These are phyloP conservation scores for Claviceps arundinis DNA, from an alignment of 2,329 filamentous ascomycete genomes.

Conservation along the genomic window DNA sequence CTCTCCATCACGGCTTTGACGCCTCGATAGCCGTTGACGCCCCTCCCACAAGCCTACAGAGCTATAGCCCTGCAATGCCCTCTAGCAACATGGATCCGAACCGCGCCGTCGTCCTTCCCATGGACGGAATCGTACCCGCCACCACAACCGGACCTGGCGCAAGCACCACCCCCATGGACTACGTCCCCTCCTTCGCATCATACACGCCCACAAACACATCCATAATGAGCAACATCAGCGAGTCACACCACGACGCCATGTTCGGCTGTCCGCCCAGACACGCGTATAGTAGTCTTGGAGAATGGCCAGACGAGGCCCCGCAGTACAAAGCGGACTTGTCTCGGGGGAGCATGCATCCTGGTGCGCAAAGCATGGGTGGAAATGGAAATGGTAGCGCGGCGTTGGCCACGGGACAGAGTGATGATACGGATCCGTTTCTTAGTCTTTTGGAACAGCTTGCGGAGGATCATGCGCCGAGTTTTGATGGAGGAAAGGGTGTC, in stretches of 20 bases:
- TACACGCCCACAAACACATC: conserved; percentile 15
- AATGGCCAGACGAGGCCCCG: conserved; percentile 26
- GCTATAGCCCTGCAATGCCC: conserved; percentile 11
- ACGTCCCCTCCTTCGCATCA: conserved; percentile 23
- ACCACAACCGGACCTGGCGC: background rate
- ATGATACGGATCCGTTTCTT: conserved; percentile 72
- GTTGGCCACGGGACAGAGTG: conserved; percentile 32
- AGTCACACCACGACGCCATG: conserved; percentile 41
- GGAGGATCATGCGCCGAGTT: conserved; percentile 53
- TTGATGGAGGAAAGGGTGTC: conserved; percentile 43
- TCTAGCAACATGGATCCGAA: background rate
- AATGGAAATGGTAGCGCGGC: conserved; percentile 23
- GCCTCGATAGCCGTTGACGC: background rate
- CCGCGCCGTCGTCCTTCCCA: background rate
- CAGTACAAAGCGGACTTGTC: conserved; percentile 11
- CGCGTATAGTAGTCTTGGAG: conserved; percentile 33
- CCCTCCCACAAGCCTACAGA: conserved; percentile 6
- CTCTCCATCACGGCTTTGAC: background rate
- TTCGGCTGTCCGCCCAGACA: conserved; percentile 43
- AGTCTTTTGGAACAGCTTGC: conserved; percentile 69
- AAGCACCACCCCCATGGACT: background rate
- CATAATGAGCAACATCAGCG: background rate
- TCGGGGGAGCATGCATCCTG: conserved; percentile 14
- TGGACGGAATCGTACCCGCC: background rate
- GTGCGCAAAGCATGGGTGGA: conserved; percentile 29